Evolutionary conservation across 2,329 filamentous ascomycete genomes (phyloP).

Genomic region (Epichloe bromicola): DNA sequence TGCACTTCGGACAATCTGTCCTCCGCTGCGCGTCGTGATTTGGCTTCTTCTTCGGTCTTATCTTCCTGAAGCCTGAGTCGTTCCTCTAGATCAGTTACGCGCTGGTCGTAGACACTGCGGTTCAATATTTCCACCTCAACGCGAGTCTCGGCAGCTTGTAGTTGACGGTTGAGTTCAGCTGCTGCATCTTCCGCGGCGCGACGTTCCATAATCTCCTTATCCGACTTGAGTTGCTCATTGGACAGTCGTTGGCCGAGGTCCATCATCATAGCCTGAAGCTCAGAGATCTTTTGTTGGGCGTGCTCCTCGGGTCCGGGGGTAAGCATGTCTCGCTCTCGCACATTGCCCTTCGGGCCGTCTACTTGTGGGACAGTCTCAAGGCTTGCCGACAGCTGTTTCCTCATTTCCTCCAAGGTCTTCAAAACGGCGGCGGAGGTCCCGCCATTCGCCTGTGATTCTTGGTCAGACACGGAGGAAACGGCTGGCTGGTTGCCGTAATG

Average conservation of each 20-base stretch:
- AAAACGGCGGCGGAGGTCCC: slow-evolving; percentile 41
- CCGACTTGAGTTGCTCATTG: slow-evolving; percentile 32
- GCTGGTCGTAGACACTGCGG: slow-evolving; percentile 43
- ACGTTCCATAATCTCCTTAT: slow-evolving; percentile 35
- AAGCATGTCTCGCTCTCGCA: slow-evolving; percentile 35
- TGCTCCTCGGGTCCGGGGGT: slow-evolving; percentile 37
- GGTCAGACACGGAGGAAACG: slow-evolving; percentile 11
- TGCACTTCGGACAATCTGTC: slow-evolving; percentile 63
- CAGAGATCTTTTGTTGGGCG: slow-evolving; percentile 39
- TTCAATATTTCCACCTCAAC: slow-evolving; percentile 50
- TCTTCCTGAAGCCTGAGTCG: slow-evolving; percentile 51
- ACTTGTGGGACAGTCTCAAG: slow-evolving; percentile 20
- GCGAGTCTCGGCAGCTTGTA: slow-evolving; percentile 44
- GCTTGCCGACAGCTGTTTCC: slow-evolving; percentile 28
- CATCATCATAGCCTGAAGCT: slow-evolving; percentile 45
- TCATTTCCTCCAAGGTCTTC: slow-evolving; percentile 54
- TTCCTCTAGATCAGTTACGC: slow-evolving; percentile 56
- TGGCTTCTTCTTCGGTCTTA: slow-evolving; percentile 50
- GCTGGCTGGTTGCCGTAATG: slow-evolving; percentile 33
- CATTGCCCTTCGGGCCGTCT: slow-evolving; percentile 34
- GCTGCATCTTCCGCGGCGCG: slow-evolving; percentile 39
- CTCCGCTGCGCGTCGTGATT: slow-evolving; percentile 52
- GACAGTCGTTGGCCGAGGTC: slow-evolving; percentile 46
- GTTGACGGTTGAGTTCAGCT: slow-evolving; percentile 39
- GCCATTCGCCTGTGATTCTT: slow-evolving; percentile 12